phyloP scores from a whole-genome alignment of 257 asterid genomes.

The Nicotiana noctiflora region DNA sequence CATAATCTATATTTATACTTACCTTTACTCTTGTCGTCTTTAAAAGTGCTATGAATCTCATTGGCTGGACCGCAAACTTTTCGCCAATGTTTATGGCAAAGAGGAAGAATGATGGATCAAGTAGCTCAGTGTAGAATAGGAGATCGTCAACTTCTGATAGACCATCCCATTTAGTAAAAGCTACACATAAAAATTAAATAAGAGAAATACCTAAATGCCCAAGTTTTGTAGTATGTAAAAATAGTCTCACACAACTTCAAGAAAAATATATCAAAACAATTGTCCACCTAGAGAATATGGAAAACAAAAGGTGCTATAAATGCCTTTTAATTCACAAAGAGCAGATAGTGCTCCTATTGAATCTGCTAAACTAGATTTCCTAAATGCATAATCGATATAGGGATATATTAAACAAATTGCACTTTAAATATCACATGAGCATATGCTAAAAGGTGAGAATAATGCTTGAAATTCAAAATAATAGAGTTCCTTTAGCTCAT shows the following conservation, averaged over 20 bases:
- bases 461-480: neutral
- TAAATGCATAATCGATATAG: neutral
- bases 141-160: conserved; percentile 13
- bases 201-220: conserved; percentile 86
- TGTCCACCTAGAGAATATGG: conserved; percentile 66
- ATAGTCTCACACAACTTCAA: conserved; percentile 68
- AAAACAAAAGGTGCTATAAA: neutral
- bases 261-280: conserved; percentile 88
- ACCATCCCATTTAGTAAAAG: neutral
- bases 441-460: neutral
- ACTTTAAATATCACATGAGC: neutral
- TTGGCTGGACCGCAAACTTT: conserved; percentile 78
- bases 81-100: conserved; percentile 86
- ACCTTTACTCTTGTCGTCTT: conserved; percentile 92
- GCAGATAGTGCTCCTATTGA: neutral
- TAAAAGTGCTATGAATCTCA: conserved; percentile 70
- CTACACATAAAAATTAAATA: conserved; percentile 3
- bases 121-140: conserved; percentile 60
- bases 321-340: neutral
- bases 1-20: conserved; percentile 18
- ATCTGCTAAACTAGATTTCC: neutral
- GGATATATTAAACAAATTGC: neutral
- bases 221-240: conserved; percentile 88
- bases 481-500: neutral
- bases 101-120: conserved; percentile 94